A percentile compares a stretch with the other conserved stretches of the same genome.
Evolutionary conservation across 805 yeast genomes (phyloP).

Genomic region (Wickerhamiella australiensis): DNA sequence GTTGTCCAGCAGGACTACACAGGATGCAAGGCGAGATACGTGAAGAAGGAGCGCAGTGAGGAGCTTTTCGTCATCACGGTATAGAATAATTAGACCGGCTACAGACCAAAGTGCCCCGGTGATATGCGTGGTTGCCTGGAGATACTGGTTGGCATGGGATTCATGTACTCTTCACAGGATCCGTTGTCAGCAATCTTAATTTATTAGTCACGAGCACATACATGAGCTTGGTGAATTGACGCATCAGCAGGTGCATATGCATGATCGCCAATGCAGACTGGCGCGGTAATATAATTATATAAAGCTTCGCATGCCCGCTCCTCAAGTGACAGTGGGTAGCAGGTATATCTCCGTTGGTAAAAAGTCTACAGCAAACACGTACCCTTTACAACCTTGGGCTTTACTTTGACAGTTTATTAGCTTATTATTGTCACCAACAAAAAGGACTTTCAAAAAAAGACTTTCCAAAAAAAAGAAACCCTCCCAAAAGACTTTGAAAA

Average conservation of each 20-base stretch:
- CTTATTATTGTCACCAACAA: too few species aligned
- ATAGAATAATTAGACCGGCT: too few species aligned
- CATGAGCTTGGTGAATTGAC: not conserved
- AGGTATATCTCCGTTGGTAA: not conserved
- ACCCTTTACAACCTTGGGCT: too few species aligned
- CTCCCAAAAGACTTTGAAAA: too few species aligned
- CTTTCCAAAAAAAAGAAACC: too few species aligned
- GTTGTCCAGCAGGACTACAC: not conserved
- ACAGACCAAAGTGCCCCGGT: too few species aligned
- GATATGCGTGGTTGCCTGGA: not conserved
- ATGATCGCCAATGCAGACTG: constrained; percentile 11
- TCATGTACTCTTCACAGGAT: not conserved
- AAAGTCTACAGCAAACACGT: too few species aligned
- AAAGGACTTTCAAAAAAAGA: too few species aligned
- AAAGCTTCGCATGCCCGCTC: not conserved
- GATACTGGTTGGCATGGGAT: not conserved
- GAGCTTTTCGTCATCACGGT: too few species aligned
- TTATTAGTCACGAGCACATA: constrained; percentile 7
- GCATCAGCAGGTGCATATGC: constrained; percentile 5
- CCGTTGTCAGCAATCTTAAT: constrained; percentile 7
- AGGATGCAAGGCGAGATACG: not conserved
- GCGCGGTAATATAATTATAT: constrained; percentile 6
- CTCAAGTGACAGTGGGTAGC: not conserved
- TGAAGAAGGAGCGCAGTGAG: too few species aligned
- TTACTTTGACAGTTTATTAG: too few species aligned